Percentiles rank a stretch among this genome's conserved stretches.
phyloP scores from a whole-genome alignment of 148 eudicot genomes.

The Fagopyrum esculentum region DNA sequence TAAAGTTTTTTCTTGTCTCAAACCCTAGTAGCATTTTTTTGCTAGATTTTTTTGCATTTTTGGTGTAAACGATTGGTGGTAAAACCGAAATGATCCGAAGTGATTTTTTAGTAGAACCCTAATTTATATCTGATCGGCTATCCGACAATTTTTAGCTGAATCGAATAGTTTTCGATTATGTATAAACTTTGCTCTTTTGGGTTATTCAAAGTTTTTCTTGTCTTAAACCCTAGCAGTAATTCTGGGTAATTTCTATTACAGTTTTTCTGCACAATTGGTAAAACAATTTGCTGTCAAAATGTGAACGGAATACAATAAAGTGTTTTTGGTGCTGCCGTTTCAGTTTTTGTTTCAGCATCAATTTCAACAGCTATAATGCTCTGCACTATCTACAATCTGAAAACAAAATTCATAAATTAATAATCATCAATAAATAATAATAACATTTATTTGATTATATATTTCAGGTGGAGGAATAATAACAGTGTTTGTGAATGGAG shows the following conservation, averaged over 20 bases:
- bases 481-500: conserved; percentile 55
- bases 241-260: background rate
- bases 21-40: too few relatives aligned
- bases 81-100: too few relatives aligned
- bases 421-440: background rate
- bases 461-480: conserved; percentile 27
- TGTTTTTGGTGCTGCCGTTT: background rate
- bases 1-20: too few relatives aligned
- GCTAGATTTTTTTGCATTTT: too few relatives aligned
- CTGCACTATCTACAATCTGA: background rate
- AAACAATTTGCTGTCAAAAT: background rate
- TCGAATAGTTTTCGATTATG: too few relatives aligned
- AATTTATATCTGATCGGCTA: too few relatives aligned
- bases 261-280: background rate
- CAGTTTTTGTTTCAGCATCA: conserved; percentile 11
- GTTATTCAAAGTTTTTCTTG: background rate
- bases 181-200: background rate
- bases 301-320: background rate
- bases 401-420: background rate
- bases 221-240: background rate
- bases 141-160: too few relatives aligned
- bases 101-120: too few relatives aligned
- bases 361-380: conserved; percentile 3
- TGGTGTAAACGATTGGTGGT: too few relatives aligned
- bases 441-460: background rate